These are phyloP conservation scores for Colletotrichum melonis DNA, from an alignment of 2,329 filamentous ascomycete species.

Conservation along the genomic window DNA sequence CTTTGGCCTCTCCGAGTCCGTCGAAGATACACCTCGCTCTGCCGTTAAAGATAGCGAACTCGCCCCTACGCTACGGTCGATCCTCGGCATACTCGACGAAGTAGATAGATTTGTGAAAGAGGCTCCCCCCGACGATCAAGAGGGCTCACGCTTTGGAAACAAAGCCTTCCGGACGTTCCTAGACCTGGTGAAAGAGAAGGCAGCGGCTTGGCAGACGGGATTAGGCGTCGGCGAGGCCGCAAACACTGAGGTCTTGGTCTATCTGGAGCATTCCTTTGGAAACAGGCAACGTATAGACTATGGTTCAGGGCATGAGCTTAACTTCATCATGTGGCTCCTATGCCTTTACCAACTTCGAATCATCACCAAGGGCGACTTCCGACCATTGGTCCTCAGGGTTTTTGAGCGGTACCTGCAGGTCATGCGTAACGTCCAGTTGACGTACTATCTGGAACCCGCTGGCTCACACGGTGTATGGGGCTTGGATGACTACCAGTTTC, in stretches of 20 bases:
- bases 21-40: constrained; percentile 76
- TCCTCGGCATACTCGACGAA: constrained; percentile 77
- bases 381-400: constrained; percentile 78
- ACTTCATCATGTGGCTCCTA: constrained; percentile 97
- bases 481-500: constrained; percentile 95
- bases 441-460: constrained; percentile 96
- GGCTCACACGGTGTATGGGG: constrained; percentile 99
- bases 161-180: constrained; percentile 88
- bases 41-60: constrained; percentile 66
- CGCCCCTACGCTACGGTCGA: constrained; percentile 69
- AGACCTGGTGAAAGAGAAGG: constrained; percentile 71
- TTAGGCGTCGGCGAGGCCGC: constrained; percentile 68
- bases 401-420: constrained; percentile 86
- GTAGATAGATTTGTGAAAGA: constrained; percentile 74
- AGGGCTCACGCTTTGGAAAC: constrained; percentile 93
- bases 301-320: constrained; percentile 95
- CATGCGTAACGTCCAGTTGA: constrained; percentile 89
- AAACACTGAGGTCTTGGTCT: constrained; percentile 79
- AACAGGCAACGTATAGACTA: constrained; percentile 93
- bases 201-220: constrained; percentile 70
- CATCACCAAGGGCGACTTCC: constrained; percentile 75
- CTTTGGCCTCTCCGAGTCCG: constrained; percentile 86
- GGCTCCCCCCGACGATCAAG: constrained; percentile 86
- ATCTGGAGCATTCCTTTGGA: constrained; percentile 86
- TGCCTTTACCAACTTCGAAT: constrained; percentile 85